Base-by-base conservation (phyloP, 2,329 filamentous ascomycete species). In the Monascus ruber region DNA sequence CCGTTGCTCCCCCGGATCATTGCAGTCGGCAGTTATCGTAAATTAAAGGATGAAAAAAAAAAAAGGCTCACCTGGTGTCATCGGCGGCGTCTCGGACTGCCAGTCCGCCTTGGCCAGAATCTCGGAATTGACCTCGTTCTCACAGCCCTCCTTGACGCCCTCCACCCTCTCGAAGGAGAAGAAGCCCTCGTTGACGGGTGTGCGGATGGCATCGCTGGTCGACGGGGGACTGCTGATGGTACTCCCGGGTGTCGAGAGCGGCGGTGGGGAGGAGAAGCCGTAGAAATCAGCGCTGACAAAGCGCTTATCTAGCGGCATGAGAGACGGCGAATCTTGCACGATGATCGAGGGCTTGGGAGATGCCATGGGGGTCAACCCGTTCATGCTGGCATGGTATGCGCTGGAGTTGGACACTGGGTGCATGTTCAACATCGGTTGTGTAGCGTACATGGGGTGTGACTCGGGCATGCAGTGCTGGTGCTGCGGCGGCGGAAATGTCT, bases 251-350 rank as follows among this genome's bases (percentile, higher is more conserved):
- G 83, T 81, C 24, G 88, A 94, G 53, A 95, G 73, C 34, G 87
- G 83, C 36, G 88, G 88, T 17, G 88, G 95, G 5, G 85, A 80
- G 28, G 88, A 88, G 56, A 85, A 85, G 64, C 81, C 84, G 48
- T 78, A 74, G 51, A 71, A 64, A 42, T 81, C 77, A 26, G 66
- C 63, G 51, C 79, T 73, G 51, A 72, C 68, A 45, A 83, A 75
- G 51, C 87, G 81, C 10, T 84, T 85, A 62, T 94, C 83, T 47
- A 94, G 66, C 53, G 86, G 71, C 48, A 76, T 55, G 37, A 71
- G 55, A 60, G 64, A 52, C 59, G 64, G 63, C 62, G 75, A 49
- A 8, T 75, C 72, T 40, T 79, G 73, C 47, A 79, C 65, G 40
- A 81, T 60, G 58, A 91, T 84, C 33, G 77, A 74, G 4, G 85